These are phyloP conservation scores for Graphiopsis chlorocephala DNA, from an alignment of 2,329 filamentous ascomycete genomes.

Conservation along the genomic window DNA sequence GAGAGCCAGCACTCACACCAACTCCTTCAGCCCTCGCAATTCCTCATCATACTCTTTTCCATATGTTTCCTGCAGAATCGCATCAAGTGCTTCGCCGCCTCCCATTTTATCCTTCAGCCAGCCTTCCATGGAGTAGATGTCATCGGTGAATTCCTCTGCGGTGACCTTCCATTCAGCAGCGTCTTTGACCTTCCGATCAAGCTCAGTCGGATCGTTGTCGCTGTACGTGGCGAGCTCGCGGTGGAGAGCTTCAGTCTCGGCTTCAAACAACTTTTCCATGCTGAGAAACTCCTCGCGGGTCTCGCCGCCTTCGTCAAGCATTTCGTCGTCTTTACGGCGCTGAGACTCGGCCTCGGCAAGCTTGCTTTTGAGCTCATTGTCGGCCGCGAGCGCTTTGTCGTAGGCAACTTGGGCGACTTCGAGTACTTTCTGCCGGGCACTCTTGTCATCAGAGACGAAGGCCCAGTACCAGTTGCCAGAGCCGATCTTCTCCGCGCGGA, in stretches of 20 bases:
- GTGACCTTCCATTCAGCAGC: conserved; percentile 29
- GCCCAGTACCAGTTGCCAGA: conserved; percentile 72
- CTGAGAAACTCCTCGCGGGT: conserved; percentile 38
- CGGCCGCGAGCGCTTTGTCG: conserved; percentile 35
- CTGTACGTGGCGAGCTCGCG: conserved; percentile 45
- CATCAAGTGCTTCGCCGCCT: conserved; percentile 38
- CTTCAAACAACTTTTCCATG: conserved; percentile 36
- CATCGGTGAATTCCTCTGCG: conserved; percentile 42
- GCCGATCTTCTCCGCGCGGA: conserved; percentile 67
- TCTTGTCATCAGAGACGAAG: conserved; percentile 59
- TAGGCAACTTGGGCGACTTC: conserved; percentile 38
- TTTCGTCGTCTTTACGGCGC: conserved; percentile 38
- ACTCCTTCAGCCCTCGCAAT: conserved; percentile 49
- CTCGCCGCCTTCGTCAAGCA: conserved; percentile 34
- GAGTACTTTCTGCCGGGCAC: conserved; percentile 41
- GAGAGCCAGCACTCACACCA: conserved; percentile 12
- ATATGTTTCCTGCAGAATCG: conserved; percentile 48
- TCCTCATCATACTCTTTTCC: conserved; percentile 55
- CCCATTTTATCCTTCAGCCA: conserved; percentile 40
- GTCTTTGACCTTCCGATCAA: conserved; percentile 41
- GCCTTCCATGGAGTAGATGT: conserved; percentile 46
- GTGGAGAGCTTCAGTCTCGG: conserved; percentile 38
- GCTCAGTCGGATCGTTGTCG: conserved; percentile 45
- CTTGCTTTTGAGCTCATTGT: conserved; percentile 41
- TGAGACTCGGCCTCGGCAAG: conserved; percentile 39